Evolutionary conservation across 495 filamentous ascomycete species (phyloP), one percentile per base, ranked within the genome.

Genomic region (Aspergillus sclerotiicarbonarius): DNA sequence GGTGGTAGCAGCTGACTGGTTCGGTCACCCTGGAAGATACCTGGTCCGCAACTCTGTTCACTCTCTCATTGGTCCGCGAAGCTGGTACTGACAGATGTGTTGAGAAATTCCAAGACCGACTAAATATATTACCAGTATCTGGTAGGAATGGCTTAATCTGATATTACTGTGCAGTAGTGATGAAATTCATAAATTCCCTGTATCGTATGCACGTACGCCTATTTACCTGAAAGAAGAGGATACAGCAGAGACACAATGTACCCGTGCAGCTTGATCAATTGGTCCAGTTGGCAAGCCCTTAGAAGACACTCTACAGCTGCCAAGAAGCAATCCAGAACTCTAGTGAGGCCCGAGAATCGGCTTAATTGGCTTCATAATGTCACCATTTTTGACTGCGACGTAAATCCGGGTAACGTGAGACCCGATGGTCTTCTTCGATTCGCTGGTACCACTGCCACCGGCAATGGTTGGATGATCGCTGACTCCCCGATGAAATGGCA

Each of bases 351-450:
- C 1, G n/a, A 41, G 37, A 12, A 41, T 13, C 12, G 12, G 13
- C 8, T 41, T 41, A n/a, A 41, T 41, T 4, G 37, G 37, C 37
- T 41, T 41, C 37, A 41, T 41, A n/a, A 41, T 15, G 13, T 41
- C 37, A 15, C 37, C 37, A n/a, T 6, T 41, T n/a, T n/a, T n/a
- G 37, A 41, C 37, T n/a, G 56, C 47, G 4, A 19, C 20, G 18
- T 58, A 58, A 21, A 58, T 33, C 15, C n/a, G 10, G 25, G 30
- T 52, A 18, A 58, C 30, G 18, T 52, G 62, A 12, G 51, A 51
- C 1, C 69, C 69, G 21, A 71, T 62, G 0, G 67, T 57, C 51
- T 59, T 66, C 52, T 62, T 61, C n/a, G 37, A n/a, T 41, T n/a
- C 13, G 37, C 43, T 9, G n/a, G 13, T 29, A 18, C 6, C 16